These are phyloP conservation scores for Plasmodium falciparum DNA, from an alignment of 169 alveolate genomes.

Conservation along the genomic window DNA sequence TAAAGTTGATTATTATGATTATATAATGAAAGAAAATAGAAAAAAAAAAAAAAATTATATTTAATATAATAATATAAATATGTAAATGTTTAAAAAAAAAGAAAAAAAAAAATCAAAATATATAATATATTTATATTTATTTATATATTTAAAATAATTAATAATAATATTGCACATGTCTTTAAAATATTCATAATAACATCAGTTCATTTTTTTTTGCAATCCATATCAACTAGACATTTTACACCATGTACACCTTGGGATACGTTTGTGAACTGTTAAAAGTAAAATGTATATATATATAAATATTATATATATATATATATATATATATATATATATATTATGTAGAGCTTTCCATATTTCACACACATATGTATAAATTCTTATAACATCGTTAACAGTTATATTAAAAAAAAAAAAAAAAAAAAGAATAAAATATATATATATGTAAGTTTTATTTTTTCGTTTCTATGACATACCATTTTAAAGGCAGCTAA, in stretches of 20 bases:
- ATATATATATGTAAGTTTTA: neutral
- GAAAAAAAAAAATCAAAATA: conserved; percentile 21
- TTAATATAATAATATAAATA: too few relatives aligned
- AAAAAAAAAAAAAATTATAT: too few relatives aligned
- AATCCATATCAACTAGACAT: conserved; percentile 61
- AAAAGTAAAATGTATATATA: conserved; percentile 21
- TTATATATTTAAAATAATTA: neutral
- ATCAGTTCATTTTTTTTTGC: conserved; percentile 1
- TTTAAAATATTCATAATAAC: neutral
- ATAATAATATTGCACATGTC: too few relatives aligned
- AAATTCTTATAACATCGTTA: too few relatives aligned
- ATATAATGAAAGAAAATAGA: too few relatives aligned
- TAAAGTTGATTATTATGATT: too few relatives aligned
- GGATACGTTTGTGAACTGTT: conserved; percentile 69
- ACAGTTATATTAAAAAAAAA: too few relatives aligned
- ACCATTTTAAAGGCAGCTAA: conserved; percentile 74
- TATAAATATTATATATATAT: too few relatives aligned
- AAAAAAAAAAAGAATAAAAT: neutral
- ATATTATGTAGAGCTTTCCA: neutral
- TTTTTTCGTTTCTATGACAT: neutral
- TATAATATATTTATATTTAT: neutral
- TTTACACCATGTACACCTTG: conserved; percentile 74
- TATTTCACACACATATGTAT: too few relatives aligned
- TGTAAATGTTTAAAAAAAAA: neutral
- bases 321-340: conserved; percentile 6